A percentile compares a stretch with the other conserved stretches of the same genome.
phyloP scores from a whole-genome alignment of 768 basidiomycete species.

The Kwoniella botswanensis region DNA sequence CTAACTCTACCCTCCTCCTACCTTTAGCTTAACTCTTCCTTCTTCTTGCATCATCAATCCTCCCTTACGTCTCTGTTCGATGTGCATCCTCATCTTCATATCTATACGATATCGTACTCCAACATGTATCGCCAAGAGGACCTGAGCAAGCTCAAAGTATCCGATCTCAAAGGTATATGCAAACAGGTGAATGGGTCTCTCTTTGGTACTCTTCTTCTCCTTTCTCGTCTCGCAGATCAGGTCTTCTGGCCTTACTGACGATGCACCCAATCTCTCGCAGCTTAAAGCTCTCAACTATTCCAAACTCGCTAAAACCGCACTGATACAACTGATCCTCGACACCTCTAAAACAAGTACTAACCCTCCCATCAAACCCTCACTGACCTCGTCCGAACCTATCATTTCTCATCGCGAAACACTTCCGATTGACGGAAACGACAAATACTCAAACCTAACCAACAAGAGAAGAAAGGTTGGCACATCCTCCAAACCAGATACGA shows the following conservation, averaged over 20 bases:
- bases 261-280: constrained; percentile 5
- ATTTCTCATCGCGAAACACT: neutral
- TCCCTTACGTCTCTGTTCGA: no score
- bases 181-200: constrained; percentile 32
- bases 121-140: constrained; percentile 7
- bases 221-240: neutral
- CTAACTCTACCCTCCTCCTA: no score
- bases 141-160: constrained; percentile 33
- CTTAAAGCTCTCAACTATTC: constrained; percentile 27
- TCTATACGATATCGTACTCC: neutral
- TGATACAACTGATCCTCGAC: constrained; percentile 28
- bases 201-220: neutral
- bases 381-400: neutral
- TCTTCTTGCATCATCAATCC: no score
- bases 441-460: no score
- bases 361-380: neutral
- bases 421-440: neutral
- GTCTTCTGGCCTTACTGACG: neutral
- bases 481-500: no score
- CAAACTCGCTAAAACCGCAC: constrained; percentile 35
- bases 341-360: neutral
- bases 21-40: no score
- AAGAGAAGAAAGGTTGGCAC: no score
- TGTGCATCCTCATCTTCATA: neutral
- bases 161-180: constrained; percentile 40